Evolutionary conservation across 345 rosid species (phyloP).

Genomic region (Linum trigynum): DNA sequence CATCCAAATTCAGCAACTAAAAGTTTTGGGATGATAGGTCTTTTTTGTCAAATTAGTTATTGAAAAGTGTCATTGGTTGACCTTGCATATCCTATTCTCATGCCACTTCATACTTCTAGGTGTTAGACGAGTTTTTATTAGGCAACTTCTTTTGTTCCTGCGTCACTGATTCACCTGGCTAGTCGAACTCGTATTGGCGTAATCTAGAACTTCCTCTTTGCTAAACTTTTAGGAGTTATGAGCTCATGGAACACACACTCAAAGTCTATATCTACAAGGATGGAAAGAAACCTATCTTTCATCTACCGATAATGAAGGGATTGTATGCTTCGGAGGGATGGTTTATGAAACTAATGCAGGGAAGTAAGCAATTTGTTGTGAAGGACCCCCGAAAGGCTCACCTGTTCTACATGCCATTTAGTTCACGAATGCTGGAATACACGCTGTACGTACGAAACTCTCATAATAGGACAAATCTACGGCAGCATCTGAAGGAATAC

Average conservation of each 20-base stretch:
- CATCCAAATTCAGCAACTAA: too few species aligned
- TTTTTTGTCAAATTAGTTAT: too few species aligned
- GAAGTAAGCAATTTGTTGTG: slow-evolving; percentile 53
- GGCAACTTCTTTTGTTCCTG: too few species aligned
- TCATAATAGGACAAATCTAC: slow-evolving; percentile 73
- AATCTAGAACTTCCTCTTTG: slow-evolving; percentile 16
- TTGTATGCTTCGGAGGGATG: slow-evolving; percentile 97
- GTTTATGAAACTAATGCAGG: slow-evolving; percentile 97
- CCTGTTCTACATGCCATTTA: slow-evolving; percentile 89
- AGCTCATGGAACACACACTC: slow-evolving; percentile 76
- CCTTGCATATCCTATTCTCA: too few species aligned
- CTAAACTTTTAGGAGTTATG: slow-evolving; percentile 69
- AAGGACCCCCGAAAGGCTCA: slow-evolving; percentile 83
- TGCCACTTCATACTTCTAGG: too few species aligned
- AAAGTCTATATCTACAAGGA: slow-evolving; percentile 73
- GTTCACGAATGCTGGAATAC: slow-evolving; percentile 85
- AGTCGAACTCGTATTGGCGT: neutral
- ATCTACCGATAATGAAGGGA: slow-evolving; percentile 82
- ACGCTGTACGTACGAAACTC: slow-evolving; percentile 82
- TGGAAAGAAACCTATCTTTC: slow-evolving; percentile 84
- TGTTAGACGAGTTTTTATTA: too few species aligned
- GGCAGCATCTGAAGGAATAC: slow-evolving; percentile 63
- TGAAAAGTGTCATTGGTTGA: too few species aligned
- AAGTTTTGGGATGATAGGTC: too few species aligned
- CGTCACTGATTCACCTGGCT: neutral